phyloP scores from a whole-genome alignment of 1,284 basidiomycete species.

The Trametes sp. region DNA sequence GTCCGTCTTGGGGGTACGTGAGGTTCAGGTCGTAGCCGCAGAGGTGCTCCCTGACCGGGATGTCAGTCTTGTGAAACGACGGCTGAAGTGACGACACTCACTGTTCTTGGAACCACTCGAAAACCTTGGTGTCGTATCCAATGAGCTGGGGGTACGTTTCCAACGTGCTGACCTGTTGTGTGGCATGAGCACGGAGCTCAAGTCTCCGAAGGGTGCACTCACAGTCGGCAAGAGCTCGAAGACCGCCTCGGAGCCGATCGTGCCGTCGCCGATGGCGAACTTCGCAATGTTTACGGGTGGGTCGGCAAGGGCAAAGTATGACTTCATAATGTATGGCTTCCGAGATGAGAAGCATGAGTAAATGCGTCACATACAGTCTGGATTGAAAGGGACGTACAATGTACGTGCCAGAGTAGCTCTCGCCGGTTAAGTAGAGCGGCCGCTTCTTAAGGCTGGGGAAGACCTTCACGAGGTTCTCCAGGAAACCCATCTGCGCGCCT shows the following conservation, averaged over 20 bases:
- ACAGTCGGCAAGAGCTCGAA: slow-evolving; percentile 61
- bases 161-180: slow-evolving; percentile 55
- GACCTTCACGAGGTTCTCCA: slow-evolving; percentile 35
- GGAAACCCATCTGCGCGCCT: slow-evolving; percentile 30
- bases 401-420: slow-evolving; percentile 41
- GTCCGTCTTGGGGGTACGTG: slow-evolving; percentile 69
- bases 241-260: slow-evolving; percentile 55
- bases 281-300: slow-evolving; percentile 72
- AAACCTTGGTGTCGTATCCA: slow-evolving; percentile 67
- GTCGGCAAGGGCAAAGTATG: slow-evolving; percentile 62
- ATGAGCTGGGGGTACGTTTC: slow-evolving; percentile 78
- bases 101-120: slow-evolving; percentile 72
- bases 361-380: neutral
- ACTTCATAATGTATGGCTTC: slow-evolving; percentile 73
- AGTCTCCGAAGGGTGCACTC: slow-evolving; percentile 29
- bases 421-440: slow-evolving; percentile 39
- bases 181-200: neutral
- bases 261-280: slow-evolving; percentile 73
- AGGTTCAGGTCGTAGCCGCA: slow-evolving; percentile 73
- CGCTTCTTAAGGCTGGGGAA: slow-evolving; percentile 38
- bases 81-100: slow-evolving; percentile 54
- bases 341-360: neutral
- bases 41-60: slow-evolving; percentile 53
- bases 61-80: neutral
- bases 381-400: slow-evolving; percentile 45